Evolutionary conservation across 2,329 filamentous ascomycete genomes (phyloP), one percentile per base, ranked within the genome.

Genomic region (Anthostomella pinea): DNA sequence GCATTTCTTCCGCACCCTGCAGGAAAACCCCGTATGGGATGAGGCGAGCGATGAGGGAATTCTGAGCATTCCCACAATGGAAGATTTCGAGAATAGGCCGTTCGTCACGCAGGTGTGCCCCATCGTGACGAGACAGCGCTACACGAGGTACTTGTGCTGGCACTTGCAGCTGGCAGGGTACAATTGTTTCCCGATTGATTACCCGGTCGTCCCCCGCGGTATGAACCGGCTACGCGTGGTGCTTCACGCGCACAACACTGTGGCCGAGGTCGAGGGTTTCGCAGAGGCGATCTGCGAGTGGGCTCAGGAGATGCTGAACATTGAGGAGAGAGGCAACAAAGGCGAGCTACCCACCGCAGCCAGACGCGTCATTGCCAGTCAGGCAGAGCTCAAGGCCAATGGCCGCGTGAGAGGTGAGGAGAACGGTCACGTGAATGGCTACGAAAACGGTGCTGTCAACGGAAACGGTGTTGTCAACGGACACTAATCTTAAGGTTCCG

Each of bases 161-260:
- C 54, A 59, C 19, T 33, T 59, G 18, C 39, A 41, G 19, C 16
- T 38, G 8, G 21, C 27, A 4, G 24, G 25, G 10, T 43, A 50
- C 28, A 49, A 34, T 16, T 52, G 42, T 4, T 57, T 41, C 23
- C 49, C 63, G 1, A 57, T 70, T 2, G 59, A 60, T 7, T 53
- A 58, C 31, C 68, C 66, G 2, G 62, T 62, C 4, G 67, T 71
- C 4, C 64, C 65, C 2, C 48, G 53, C 26, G 65, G 65, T 0
- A 53, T 59, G 14, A 54, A 54, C 30, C 54, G 68, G n/a, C 49
- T 70, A 4, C 54, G 65, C 16, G 41, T 70, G 2, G 59, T 63
- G 13, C 42, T 71, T 20, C 66, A 71, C 43, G 65, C 65, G 3
- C 53, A 52, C 6, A 68, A 69, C 33, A 68, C 63, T 3, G 39